These are phyloP conservation scores for Dictyostelium intermedium DNA, from an alignment of 78 protist species.

Conservation along the genomic window DNA sequence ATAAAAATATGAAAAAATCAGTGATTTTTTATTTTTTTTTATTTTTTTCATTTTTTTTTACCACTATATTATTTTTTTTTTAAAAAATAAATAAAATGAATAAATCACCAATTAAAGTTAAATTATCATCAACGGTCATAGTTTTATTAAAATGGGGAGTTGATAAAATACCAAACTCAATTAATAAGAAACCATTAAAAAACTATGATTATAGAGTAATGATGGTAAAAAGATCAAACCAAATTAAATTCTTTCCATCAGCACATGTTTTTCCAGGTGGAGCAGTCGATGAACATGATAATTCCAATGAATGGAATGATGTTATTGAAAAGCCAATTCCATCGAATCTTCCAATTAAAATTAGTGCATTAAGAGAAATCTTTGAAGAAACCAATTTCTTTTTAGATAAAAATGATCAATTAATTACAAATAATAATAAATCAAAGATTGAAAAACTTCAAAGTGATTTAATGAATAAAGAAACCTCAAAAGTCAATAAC, in stretches of 20 bases:
- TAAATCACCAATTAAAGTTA: not conserved
- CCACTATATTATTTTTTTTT: too few relatives aligned
- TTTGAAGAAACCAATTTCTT: constrained; percentile 66
- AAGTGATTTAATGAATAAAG: not conserved
- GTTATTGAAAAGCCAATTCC: not conserved
- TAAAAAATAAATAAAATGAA: not conserved
- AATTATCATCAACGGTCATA: constrained; percentile 21
- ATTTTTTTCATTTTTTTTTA: too few relatives aligned
- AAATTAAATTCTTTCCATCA: constrained; percentile 22
- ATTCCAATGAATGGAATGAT: not conserved
- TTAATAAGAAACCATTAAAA: not conserved
- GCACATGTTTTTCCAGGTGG: constrained; percentile 77
- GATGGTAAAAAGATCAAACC: constrained; percentile 51
- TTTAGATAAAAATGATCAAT: constrained; percentile 15
- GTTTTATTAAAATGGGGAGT: constrained; percentile 57
- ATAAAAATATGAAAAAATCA: too few relatives aligned
- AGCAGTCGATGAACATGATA: constrained; percentile 23
- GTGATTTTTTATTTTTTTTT: too few relatives aligned
- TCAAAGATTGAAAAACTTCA: not conserved
- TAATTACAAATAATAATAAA: not conserved
- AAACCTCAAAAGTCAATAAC: not conserved
- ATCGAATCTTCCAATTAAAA: not conserved
- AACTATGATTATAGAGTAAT: constrained; percentile 58
- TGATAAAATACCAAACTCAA: not conserved
- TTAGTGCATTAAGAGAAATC: constrained; percentile 43